Percentiles rank a stretch among this genome's conserved stretches.
Evolutionary conservation across 495 filamentous ascomycete species (phyloP).

Genomic region (Neurospora terricola): DNA sequence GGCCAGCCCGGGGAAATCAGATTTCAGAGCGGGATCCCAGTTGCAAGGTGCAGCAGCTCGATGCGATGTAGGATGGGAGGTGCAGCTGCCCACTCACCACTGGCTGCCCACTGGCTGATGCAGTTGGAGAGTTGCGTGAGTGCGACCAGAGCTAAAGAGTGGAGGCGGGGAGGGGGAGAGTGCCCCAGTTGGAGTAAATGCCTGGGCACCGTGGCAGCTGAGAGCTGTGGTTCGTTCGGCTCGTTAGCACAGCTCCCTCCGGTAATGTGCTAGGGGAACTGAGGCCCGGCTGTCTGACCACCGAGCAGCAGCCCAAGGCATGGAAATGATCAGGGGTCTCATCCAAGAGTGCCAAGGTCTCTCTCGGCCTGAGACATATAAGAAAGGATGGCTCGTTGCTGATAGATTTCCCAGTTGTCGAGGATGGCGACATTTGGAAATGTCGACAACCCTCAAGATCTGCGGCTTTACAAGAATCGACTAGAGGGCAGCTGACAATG

Average conservation of each 20-base stretch:
- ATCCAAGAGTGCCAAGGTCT: background rate
- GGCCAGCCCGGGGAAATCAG: background rate
- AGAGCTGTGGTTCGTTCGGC: background rate
- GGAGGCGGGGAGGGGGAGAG: background rate
- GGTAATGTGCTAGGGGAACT: background rate
- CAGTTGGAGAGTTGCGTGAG: background rate
- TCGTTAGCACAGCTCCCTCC: background rate
- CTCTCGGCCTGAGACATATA: background rate
- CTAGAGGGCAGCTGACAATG: background rate
- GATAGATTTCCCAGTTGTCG: background rate
- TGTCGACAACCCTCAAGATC: background rate
- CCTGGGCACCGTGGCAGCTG: background rate
- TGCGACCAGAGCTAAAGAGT: background rate
- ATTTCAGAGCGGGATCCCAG: background rate
- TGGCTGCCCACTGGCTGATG: background rate
- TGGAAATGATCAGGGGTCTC: background rate
- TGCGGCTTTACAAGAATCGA: background rate
- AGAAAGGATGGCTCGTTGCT: background rate
- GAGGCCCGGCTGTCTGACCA: background rate
- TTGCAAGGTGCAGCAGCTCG: background rate
- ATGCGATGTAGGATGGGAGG: background rate
- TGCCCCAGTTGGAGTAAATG: background rate
- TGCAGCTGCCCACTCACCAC: background rate
- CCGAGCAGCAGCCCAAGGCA: background rate
- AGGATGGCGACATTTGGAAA: background rate